Evolutionary conservation across 2,329 filamentous ascomycete species (phyloP).

Genomic region (Chrysosporium queenslandicum): DNA sequence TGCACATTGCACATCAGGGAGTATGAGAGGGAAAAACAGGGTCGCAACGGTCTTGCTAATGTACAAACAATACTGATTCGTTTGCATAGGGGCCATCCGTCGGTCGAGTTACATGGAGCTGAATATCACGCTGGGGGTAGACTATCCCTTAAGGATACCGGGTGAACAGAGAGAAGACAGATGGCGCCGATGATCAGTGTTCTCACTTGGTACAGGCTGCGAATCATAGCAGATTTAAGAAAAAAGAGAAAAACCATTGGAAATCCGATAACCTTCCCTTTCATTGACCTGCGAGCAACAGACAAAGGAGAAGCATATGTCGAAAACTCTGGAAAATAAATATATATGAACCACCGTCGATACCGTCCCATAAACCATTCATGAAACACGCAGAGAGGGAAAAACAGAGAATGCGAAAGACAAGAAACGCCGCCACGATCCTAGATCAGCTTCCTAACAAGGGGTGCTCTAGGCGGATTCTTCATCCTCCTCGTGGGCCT

Average conservation of each 20-base stretch:
- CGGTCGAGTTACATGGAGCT: background rate
- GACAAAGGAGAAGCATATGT: background rate
- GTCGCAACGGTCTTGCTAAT: slow-evolving; percentile 4
- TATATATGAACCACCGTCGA: slow-evolving; percentile 13
- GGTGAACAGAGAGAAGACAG: background rate
- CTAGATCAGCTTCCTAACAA: slow-evolving; percentile 4
- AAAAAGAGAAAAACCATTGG: slow-evolving; percentile 13
- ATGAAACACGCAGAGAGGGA: slow-evolving; percentile 1
- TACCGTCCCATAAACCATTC: slow-evolving; percentile 14
- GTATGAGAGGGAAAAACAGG: background rate
- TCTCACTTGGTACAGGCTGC: background rate
- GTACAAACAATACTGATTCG: slow-evolving; percentile 7
- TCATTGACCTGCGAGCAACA: slow-evolving; percentile 7
- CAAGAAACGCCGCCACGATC: slow-evolving; percentile 10
- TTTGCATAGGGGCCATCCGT: background rate
- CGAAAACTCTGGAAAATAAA: slow-evolving; percentile 2
- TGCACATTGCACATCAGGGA: background rate
- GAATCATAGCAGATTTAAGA: slow-evolving; percentile 6
- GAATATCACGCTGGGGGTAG: background rate
- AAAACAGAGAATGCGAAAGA: slow-evolving; percentile 10
- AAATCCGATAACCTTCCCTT: slow-evolving; percentile 8
- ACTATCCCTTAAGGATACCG: background rate
- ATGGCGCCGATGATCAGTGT: background rate
- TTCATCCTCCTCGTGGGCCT: slow-evolving; percentile 18
- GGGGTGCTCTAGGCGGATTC: slow-evolving; percentile 16